Evolutionary conservation across 108 stramenopile species (phyloP), one percentile per base, ranked within the genome.

Genomic region (Pseudonitzschia delicatissima): DNA sequence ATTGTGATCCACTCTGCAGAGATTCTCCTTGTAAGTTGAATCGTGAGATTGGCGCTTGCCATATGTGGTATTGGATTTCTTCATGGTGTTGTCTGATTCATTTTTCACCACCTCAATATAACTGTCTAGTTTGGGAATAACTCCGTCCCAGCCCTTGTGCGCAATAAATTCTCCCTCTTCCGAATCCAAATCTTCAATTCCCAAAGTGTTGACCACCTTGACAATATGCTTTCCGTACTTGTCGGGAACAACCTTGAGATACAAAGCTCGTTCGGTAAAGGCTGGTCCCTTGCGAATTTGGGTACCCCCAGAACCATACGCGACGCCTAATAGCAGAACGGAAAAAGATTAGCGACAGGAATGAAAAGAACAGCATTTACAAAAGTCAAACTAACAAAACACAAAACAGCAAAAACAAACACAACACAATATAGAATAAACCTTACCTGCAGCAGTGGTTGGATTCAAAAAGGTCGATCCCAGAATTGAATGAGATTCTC

Each of bases 391-490:
- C n/a, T n/a, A n/a, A n/a, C n/a, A n/a, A n/a, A n/a, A n/a, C n/a
- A n/a, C n/a, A n/a, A n/a, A n/a, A n/a, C n/a, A n/a, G n/a, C n/a
- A n/a, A n/a, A n/a, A n/a, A n/a, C n/a, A n/a, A n/a, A n/a, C n/a
- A n/a, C n/a, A n/a, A n/a, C n/a, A n/a, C n/a, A n/a, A n/a, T n/a
- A n/a, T n/a, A n/a, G n/a, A n/a, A n/a, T n/a, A n/a, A n/a, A n/a
- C n/a, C 51, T 53, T 53, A 53, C 92, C 92, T 4, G 92, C 92
- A 0, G 92, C 92, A 9, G 89, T 87, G 11, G 87, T 90, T 31
- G 92, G 92, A 59, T 93, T 90, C 59, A 93, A 71, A 66, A 93
- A 93, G 5, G 89, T 90, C 33, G 82, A 83, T 1, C 92, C 92
- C 8, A 93, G 67, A 39, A 81, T 83, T 25, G 82, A 80, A 57